Percentiles rank a stretch among this genome's conserved stretches.
phyloP scores from a whole-genome alignment of 2,329 filamentous ascomycete genomes.

The Hypoxylon sp. region DNA sequence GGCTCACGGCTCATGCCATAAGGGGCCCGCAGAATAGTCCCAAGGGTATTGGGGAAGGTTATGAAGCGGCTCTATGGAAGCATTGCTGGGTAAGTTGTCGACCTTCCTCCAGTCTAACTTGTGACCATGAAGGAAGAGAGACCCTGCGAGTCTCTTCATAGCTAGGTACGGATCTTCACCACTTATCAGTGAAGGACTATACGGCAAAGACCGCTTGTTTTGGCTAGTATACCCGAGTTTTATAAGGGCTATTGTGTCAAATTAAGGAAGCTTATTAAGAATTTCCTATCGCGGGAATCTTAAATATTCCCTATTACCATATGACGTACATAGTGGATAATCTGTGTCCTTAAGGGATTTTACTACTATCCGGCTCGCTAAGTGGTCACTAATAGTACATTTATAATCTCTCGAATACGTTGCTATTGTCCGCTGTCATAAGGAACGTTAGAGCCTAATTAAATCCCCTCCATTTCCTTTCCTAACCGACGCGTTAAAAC shows the following conservation, averaged over 20 bases:
- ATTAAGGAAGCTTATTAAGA: no score
- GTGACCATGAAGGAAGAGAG: conserved; percentile 19
- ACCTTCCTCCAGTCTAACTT: conserved; percentile 19
- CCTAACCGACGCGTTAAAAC: not conserved
- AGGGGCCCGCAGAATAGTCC: conserved; percentile 51
- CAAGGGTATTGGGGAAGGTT: conserved; percentile 55
- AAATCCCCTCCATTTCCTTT: not conserved
- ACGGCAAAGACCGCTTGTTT: not conserved
- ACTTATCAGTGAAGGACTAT: not conserved
- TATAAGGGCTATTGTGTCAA: no score
- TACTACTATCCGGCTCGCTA: no score
- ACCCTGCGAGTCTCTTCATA: conserved; percentile 29
- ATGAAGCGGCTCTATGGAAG: not conserved
- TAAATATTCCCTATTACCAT: no score
- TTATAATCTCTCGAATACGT: no score
- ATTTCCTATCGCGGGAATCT: no score
- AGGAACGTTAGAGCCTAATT: not conserved
- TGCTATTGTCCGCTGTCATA: no score
- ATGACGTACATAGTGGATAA: no score
- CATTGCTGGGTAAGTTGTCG: not conserved
- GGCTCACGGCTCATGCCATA: conserved; percentile 35
- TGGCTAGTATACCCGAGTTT: no score
- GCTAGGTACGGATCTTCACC: conserved; percentile 4
- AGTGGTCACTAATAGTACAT: no score
- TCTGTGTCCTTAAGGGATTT: no score